Evolutionary conservation across 2,329 filamentous ascomycete species (phyloP).

Genomic region (Cercospora sojina): DNA sequence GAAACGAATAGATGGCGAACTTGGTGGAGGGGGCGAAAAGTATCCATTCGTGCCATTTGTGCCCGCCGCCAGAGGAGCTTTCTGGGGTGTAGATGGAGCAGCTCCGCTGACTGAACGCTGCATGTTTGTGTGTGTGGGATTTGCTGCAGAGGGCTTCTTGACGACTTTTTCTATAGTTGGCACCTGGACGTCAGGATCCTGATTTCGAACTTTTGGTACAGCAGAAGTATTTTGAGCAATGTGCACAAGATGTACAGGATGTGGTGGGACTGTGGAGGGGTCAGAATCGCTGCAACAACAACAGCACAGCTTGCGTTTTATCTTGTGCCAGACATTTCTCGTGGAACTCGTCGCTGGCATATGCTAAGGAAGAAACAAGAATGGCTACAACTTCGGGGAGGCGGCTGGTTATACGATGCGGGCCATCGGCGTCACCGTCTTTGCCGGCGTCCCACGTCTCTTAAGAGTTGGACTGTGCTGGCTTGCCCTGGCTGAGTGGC

Average conservation of each 20-base stretch:
- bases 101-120: conserved; percentile 3
- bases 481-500: conserved; percentile 1
- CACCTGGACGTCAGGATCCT: background rate
- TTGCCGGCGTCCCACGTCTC: background rate
- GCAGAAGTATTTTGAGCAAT: background rate
- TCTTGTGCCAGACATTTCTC: conserved; percentile 3
- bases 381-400: background rate
- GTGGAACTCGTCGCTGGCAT: background rate
- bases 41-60: conserved; percentile 19
- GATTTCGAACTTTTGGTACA: background rate
- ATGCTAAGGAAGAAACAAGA: background rate
- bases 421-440: background rate
- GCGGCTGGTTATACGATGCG: conserved; percentile 1
- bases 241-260: background rate
- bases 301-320: conserved; percentile 14
- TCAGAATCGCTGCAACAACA: conserved; percentile 6
- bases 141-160: background rate
- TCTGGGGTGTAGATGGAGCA: conserved; percentile 8
- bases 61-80: background rate
- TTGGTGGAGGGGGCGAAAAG: conserved; percentile 17
- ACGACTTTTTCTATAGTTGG: background rate
- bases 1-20: conserved; percentile 18
- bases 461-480: background rate
- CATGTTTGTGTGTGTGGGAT: conserved; percentile 5
- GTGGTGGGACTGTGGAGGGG: background rate